These are phyloP conservation scores for Hymenoscyphus albidus DNA, from an alignment of 2,329 filamentous ascomycete genomes.

Conservation along the genomic window DNA sequence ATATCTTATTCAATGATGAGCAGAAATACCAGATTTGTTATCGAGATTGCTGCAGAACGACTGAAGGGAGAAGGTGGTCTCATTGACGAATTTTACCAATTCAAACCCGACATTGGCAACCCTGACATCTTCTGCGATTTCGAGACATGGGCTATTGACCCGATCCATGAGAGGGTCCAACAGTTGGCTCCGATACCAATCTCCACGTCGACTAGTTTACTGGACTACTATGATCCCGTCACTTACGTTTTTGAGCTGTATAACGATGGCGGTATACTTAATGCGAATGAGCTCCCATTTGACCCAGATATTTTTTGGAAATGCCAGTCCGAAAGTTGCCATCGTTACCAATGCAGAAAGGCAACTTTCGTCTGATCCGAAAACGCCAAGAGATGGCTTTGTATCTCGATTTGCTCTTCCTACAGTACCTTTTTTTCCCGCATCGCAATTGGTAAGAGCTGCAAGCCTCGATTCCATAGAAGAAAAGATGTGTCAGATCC, in stretches of 20 bases:
- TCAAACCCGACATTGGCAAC: not conserved
- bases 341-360: not conserved
- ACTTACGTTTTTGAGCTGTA: conserved; percentile 17
- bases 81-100: not conserved
- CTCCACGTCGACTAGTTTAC: not conserved
- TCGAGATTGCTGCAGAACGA: not conserved
- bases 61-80: not conserved
- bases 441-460: conserved; percentile 14
- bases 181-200: conserved; percentile 3
- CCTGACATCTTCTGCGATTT: conserved; percentile 8
- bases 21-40: not conserved
- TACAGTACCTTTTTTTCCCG: conserved; percentile 10
- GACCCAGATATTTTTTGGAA: conserved; percentile 13
- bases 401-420: conserved; percentile 14
- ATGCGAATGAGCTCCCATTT: conserved; percentile 15
- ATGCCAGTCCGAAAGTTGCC: not conserved
- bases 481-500: conserved; percentile 14
- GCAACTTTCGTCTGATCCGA: not conserved
- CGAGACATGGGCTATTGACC: conserved; percentile 9
- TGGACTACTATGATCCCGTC: conserved; percentile 12
- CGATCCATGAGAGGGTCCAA: conserved; percentile 11
- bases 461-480: conserved; percentile 13
- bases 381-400: conserved; percentile 10
- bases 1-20: not conserved
- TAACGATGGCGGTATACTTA: conserved; percentile 14